Base-by-base conservation (phyloP, 768 basidiomycete genomes). In the Lanmaoa rubissima region DNA sequence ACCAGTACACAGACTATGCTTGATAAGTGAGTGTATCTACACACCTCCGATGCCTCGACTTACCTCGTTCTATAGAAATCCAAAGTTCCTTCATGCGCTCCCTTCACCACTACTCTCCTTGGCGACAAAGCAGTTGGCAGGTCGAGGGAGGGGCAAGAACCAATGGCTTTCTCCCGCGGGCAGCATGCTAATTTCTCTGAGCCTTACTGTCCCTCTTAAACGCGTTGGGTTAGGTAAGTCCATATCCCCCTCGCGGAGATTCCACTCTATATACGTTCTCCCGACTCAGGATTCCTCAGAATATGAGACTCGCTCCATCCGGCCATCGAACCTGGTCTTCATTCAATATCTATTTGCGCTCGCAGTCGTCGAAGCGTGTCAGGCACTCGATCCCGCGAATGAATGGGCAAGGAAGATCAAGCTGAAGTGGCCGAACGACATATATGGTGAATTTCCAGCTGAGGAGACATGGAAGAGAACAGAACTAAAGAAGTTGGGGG, bases 381-480 rank as follows among this genome's bases (percentile, higher is more conserved):
- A 85, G 2, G 74, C 75, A 2, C 74, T 64, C 11, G 78, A 86
- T n/a, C 76, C 87, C 0, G 83, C 54, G 44, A 24, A 69, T 54
- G 24, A 17, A 35, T 77, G 74, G 49, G 86, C 83, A 13, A 73
- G 82, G 3, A 77, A 77, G 14, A 82, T 97, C 12, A 79, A 86
- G 40, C 75, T 98, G 26, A 98, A 98, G 71, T 98, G 97, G 97
- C 97, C 96, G 19, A 98, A 98, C 65, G 97, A 98, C 64, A 76
- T 99, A 5, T 98, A 98, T 65, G 89, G 86, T 2, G 78, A 85
- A 40, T 76, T 79, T 40, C 83, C 76, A 35, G 74, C 70, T 4
- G 75, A 69, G 2, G 76, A 75, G 5, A 13, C 51, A 6, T 6
- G 28, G 35, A 58, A 35, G 19, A 44, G 40, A 1, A 75, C 74